Conservation (phyloP, 441 rosid species). For the California macrophylla region DNA sequence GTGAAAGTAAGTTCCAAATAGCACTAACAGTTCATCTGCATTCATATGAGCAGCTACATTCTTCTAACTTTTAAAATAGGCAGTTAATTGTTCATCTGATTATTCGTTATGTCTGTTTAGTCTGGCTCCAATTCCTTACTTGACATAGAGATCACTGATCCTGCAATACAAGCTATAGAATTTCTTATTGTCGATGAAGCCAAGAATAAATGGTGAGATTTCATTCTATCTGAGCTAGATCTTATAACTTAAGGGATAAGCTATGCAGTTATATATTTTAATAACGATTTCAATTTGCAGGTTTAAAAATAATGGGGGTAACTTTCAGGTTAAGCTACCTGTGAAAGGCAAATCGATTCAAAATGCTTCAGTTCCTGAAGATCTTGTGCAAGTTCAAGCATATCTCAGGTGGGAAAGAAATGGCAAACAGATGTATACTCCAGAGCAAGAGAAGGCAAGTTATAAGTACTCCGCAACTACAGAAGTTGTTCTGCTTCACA, state of each 20-base stretch:
- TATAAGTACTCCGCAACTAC: constrained; percentile 3
- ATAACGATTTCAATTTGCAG: constrained; percentile 27
- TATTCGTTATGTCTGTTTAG: constrained; percentile 32
- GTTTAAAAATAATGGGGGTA: constrained; percentile 39
- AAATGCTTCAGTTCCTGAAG: constrained; percentile 67
- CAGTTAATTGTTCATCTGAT: constrained; percentile 16
- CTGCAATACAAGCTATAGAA: constrained; percentile 68
- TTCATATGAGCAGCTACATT: constrained; percentile 9
- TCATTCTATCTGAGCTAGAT: constrained; percentile 10
- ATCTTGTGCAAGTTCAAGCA: constrained; percentile 88
- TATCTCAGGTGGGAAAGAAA: constrained; percentile 95
- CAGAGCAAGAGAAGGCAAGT: constrained; percentile 87
- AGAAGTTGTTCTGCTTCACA: not conserved
- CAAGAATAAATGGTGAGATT: constrained; percentile 69
- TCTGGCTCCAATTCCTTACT: constrained; percentile 55
- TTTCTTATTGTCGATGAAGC: constrained; percentile 83
- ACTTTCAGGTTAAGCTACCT: constrained; percentile 59
- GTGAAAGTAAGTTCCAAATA: constrained; percentile 43
- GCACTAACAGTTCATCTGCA: constrained; percentile 8
- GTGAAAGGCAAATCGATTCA: constrained; percentile 32
- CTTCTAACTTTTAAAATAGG: constrained; percentile 12
- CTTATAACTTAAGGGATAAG: constrained; percentile 10
- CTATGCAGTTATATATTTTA: constrained; percentile 11
- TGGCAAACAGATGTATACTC: constrained; percentile 76
- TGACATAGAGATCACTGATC: constrained; percentile 75